Evolutionary conservation across 306 rosid genomes (phyloP), one percentile per base, ranked within the genome.

Genomic region (Malus orientalis): DNA sequence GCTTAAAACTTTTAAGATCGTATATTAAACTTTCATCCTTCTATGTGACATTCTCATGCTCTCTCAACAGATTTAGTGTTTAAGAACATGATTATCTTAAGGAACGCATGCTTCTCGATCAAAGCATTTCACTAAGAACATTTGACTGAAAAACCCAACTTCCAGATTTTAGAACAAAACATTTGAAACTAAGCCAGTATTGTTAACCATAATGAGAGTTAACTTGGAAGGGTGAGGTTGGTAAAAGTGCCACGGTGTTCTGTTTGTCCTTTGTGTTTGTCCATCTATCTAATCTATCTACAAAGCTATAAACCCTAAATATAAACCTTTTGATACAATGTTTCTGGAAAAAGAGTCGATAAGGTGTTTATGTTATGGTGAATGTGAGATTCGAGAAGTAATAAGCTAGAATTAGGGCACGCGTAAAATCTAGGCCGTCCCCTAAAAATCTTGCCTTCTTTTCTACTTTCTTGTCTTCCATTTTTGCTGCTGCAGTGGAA

Each of bases 341-440:
- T 51, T 15, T 51, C 20, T 51, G 3, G 55, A 18, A 51, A 51
- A 15, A 51, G 20, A 51, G 55, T 51, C 55, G 55, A 3, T 8
- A 51, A 51, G 20, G 71, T 59, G 59, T 54, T 59, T 59, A 62
- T 49, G 80, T 27, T 61, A 62, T 7, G 67, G 40, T 62, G n/a
- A 27, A 62, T 29, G 67, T 25, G 81, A 79, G 77, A 68, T 69
- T 80, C 78, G 78, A 76, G 73, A 58, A 64, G 75, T 30, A 13
- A 55, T 65, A 55, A 10, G 78, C 76, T 81, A n/a, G 79, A 85
- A 79, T 81, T 75, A 59, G 83, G 86, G 91, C 81, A 86, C 75
- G 93, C 93, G 87, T 83, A 90, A 89, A 87, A 82, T 84, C 69
- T 74, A 88, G 87, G 86, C 80, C 71, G 78, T 81, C 78, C 74